Conservation (phyloP, 306 rosid genomes). For the Lotus japonicus region DNA sequence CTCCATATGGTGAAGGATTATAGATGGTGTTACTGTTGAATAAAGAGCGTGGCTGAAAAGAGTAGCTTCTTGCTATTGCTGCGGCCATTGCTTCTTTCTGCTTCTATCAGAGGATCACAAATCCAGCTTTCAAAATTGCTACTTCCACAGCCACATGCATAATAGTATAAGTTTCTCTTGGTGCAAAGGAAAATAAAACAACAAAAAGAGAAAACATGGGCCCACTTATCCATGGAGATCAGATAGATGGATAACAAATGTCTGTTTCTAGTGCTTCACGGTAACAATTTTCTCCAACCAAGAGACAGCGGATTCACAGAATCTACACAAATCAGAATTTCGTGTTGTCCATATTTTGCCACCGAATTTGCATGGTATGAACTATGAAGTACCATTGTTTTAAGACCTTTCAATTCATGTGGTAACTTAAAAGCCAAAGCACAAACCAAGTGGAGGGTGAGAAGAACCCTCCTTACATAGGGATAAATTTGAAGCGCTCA, state of each 20-base stretch:
- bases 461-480: neutral
- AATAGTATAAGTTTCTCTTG: neutral
- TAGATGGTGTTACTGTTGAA: conserved; percentile 22
- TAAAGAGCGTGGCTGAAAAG: conserved; percentile 34
- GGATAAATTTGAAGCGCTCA: neutral
- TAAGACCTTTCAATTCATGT: conserved; percentile 4
- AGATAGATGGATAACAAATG: conserved; percentile 31
- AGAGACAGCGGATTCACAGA: neutral
- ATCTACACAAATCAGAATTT: neutral
- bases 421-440: too few relatives aligned
- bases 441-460: neutral
- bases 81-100: conserved; percentile 46
- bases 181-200: neutral
- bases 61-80: conserved; percentile 46
- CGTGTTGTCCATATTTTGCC: too few relatives aligned
- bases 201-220: neutral
- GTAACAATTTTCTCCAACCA: neutral
- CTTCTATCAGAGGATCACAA: conserved; percentile 15
- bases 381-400: too few relatives aligned
- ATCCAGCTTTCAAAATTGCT: conserved; percentile 24
- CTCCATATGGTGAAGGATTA: conserved; percentile 22
- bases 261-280: conserved; percentile 9
- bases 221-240: conserved; percentile 35
- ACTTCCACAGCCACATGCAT: conserved; percentile 28
- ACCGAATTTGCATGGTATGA: too few relatives aligned